Percentiles rank a stretch among this genome's conserved stretches.
Conservation (phyloP, 2,329 filamentous ascomycete genomes). For the Ophiostoma quercus region DNA sequence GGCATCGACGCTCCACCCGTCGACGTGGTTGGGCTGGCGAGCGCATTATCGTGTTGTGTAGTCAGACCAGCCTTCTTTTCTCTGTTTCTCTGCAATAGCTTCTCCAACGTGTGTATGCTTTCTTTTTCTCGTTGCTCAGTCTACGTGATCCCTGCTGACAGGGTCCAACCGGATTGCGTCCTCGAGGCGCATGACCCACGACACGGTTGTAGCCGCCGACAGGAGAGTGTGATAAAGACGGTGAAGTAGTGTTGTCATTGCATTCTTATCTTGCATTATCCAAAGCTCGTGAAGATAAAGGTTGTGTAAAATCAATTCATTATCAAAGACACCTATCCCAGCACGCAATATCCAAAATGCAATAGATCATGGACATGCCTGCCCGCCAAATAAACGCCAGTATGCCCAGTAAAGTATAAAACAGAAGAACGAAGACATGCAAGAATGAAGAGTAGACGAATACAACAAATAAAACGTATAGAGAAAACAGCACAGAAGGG, state of each 20-base stretch:
- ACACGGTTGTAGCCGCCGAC: background rate
- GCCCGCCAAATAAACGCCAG: background rate
- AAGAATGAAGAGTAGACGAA: background rate
- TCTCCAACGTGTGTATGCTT: background rate
- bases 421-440: background rate
- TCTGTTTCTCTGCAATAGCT: background rate
- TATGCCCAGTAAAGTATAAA: background rate
- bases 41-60: background rate
- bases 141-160: background rate
- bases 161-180: constrained; percentile 3
- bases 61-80: constrained; percentile 3
- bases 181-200: constrained; percentile 3
- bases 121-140: constrained; percentile 5
- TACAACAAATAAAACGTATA: background rate
- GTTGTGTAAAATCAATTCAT: too few species aligned
- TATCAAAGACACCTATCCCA: background rate
- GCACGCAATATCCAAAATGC: background rate
- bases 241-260: background rate
- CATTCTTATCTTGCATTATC: too few species aligned
- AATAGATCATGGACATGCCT: background rate
- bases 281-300: too few species aligned
- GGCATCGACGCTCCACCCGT: constrained; percentile 13
- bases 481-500: background rate
- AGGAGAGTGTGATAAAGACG: background rate
- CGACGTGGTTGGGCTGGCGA: constrained; percentile 8